Evolutionary conservation across 176 grass and related monocot species (phyloP).

Genomic region (Hsuehochloa calcarea): DNA sequence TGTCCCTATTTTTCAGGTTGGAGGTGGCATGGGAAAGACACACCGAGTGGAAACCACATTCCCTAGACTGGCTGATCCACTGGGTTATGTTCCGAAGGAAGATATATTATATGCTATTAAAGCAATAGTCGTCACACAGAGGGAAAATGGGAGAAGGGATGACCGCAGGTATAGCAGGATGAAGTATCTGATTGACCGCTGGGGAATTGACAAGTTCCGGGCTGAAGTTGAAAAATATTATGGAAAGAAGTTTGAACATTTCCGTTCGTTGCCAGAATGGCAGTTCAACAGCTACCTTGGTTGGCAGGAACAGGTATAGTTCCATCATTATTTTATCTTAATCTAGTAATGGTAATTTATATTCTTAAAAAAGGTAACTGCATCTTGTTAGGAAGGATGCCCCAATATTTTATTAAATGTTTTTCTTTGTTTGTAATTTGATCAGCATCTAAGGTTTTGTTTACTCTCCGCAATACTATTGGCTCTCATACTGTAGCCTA

Average conservation of each 20-base stretch:
- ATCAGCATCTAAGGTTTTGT: not conserved
- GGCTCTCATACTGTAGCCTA: not conserved
- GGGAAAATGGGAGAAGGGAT: slow-evolving; percentile 97
- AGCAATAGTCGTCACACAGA: slow-evolving; percentile 92
- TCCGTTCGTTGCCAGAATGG: slow-evolving; percentile 67
- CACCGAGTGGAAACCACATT: slow-evolving; percentile 90
- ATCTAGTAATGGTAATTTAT: not conserved
- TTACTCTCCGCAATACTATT: not conserved
- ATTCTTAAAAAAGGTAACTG: not conserved
- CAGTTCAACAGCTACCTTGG: slow-evolving; percentile 94
- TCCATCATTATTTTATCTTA: not conserved
- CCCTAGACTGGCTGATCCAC: slow-evolving; percentile 73
- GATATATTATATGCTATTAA: slow-evolving; percentile 98
- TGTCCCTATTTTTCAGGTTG: slow-evolving; percentile 62
- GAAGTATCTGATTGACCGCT: slow-evolving; percentile 88
- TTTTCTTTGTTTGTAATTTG: not conserved
- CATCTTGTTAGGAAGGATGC: not conserved
- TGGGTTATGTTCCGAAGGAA: slow-evolving; percentile 95
- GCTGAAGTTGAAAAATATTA: slow-evolving; percentile 85
- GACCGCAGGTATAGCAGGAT: slow-evolving; percentile 90
- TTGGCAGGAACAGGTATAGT: slow-evolving; percentile 92
- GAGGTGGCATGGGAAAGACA: slow-evolving; percentile 98
- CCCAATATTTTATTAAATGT: not conserved
- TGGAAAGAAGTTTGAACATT: slow-evolving; percentile 89
- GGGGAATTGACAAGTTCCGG: slow-evolving; percentile 97